Evolutionary conservation across 352 stramenopile species (phyloP), one percentile per base, ranked within the genome.

Genomic region (Phytophthora pinifolia): DNA sequence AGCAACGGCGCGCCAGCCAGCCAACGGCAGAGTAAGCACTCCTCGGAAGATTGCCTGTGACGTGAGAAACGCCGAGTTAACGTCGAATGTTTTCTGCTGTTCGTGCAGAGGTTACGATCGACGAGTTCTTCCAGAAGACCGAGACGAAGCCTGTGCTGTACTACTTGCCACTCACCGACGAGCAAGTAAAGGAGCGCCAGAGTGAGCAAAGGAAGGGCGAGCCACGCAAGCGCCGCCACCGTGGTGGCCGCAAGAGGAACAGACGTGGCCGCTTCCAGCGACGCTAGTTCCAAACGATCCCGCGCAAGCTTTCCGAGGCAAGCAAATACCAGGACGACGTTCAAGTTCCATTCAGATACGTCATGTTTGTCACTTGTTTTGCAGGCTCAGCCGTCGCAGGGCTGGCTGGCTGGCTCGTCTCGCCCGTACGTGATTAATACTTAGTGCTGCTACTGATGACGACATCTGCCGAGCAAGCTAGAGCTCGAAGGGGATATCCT

Each of bases 401-500:
- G 29, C 33, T 31, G 22, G 17, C 33, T 31, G 22, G 17, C 14
- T 50, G 42, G 34, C 27, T 61, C 31, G 49, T 44, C 42, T 49
- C 32, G 33, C 55, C 20, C 30, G 44, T 44, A 61, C 55, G 34
- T 47, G 32, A 27, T 27, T 54, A 52, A 29, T 48, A 38, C 30
- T 55, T 59, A 38, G 32, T 58, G 60, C 48, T 25, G 20, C 20
- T 61, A 56, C 32, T 59, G 13, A 36, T 60, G 46, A 53, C 48
- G 33, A 54, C 46, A 38, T 38, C 38, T 62, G 41, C 59, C 32
- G 53, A 45, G 20, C 33, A 6, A 27, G 35, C 20, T 54, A 88
- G 62, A 89, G 80, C 65, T 94, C 84, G 50, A 94, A 94, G 33
- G 74, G 65, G 14, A 92, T 78, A 59, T 89, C 82, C 39, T 88